Base-by-base conservation (phyloP, 306 rosid species). In the Sesbania bispinosa region DNA sequence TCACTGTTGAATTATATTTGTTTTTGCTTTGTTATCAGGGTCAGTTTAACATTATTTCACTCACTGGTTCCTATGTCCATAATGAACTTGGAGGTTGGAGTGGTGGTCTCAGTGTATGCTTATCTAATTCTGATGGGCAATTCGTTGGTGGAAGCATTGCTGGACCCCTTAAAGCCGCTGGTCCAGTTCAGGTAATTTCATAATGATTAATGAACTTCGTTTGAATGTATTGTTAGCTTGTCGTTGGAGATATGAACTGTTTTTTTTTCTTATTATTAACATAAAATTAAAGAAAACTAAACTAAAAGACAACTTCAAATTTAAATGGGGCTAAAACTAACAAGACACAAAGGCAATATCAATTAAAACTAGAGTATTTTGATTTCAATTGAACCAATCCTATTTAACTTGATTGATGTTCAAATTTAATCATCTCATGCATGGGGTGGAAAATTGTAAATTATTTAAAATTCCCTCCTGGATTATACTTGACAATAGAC, bases 91-190 rank as follows among this genome's bases (percentile, higher is more conserved):
- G 89, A 46, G 89, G 83, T 62, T 85, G 87, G 66, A 54, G 83
- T 5, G 98, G 97, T 10, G 98, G 93, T 55, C 89, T 93, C 35
- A 93, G 97, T 71, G 90, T 90, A 63, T 88, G 97, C 83, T 83
- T 93, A 35, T 80, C 92, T 15, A 84, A 76, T 77, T 52, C 89
- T 15, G 85, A 90, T 79, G 98, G 98, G 16, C 93, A 90, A 71
- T 84, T 93, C 51, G 62, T 93, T 38, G 98, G 98, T 45, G 98
- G 98, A 65, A 92, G 97, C 73, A 88, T 93, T 64, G 93, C 89
- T 77, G 98, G 98, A 43, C 90, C 98, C 20, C 71, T 93, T 48
- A 88, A 46, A 60, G 98, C 98, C 6, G 89, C 91, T 38, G 93
- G 91, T 72, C 96, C 96, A 36, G 93, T 93, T 62, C 97, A 93